Conservation (phyloP, 257 asterid genomes). For the Forsythia viridissima region DNA sequence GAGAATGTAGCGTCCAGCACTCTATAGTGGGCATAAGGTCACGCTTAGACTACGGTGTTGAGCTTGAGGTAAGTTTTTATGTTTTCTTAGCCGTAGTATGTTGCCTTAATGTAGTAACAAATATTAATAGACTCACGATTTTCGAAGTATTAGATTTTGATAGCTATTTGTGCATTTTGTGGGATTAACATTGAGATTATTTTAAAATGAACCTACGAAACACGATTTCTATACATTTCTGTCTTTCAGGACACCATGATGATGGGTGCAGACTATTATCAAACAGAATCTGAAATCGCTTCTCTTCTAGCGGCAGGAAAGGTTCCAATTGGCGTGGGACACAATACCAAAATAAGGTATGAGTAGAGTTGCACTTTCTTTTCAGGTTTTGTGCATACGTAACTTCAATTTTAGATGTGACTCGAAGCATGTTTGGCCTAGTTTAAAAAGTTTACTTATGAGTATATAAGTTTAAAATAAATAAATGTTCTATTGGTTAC, state of each 20-base stretch:
- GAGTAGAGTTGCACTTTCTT: neutral
- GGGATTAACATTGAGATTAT: neutral
- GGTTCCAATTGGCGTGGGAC: constrained; percentile 91
- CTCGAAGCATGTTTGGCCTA: neutral
- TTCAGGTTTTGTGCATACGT: neutral
- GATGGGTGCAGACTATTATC: constrained; percentile 97
- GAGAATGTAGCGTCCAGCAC: constrained; percentile 75
- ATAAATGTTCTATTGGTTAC: neutral
- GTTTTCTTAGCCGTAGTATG: neutral
- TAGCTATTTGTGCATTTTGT: no score
- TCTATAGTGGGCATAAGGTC: constrained; percentile 88
- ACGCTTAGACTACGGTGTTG: constrained; percentile 83
- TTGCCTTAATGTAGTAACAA: neutral
- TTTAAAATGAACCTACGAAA: neutral
- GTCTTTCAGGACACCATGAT: constrained; percentile 83
- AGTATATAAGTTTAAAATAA: neutral
- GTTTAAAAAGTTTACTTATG: neutral
- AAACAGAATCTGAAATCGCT: constrained; percentile 88
- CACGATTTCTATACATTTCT: neutral
- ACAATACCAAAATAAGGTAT: constrained; percentile 79
- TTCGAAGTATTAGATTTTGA: neutral
- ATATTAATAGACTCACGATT: neutral
- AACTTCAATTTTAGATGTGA: neutral
- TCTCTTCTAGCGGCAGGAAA: constrained; percentile 72
- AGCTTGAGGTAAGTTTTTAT: constrained; percentile 55